Evolutionary conservation across 306 rosid genomes (phyloP), one percentile per base, ranked within the genome.

Genomic region (Pueraria montana): DNA sequence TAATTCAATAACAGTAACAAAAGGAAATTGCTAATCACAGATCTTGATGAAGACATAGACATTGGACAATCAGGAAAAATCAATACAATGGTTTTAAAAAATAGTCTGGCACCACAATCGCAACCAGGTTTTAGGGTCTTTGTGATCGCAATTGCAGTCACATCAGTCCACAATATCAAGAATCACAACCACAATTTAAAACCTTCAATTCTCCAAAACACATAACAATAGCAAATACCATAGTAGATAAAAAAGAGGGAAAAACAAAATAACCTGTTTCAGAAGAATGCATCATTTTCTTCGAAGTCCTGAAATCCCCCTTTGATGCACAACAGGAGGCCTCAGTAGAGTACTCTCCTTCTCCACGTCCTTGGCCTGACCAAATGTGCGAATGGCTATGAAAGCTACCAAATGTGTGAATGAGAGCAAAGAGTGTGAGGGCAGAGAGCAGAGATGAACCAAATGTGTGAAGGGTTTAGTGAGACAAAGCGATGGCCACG

Each of bases 291-390:
- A 88, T 68, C 23, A 82, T 81, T 82, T 88, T 91, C 87, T 84
- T 93, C 90, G 90, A 87, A 50, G 77, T 61, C 52, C 87, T 86
- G 7, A 73, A 62, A 34, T 96, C 96, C 8, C 90, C 97, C 69
- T 92, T 96, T n/a, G n/a, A 80, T 93, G 94, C 67, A 91, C 79
- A 68, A 85, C 89, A 68, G 89, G 71, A 69, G 96, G 91, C 67
- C 91, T 88, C 61, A 93, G 70, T 48, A 90, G 84, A 67, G 86
- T 84, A 80, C 96, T 91, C 88, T 94, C 98, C 90, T 92, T 91
- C 90, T 87, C 89, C 23, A 72, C 77, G 2, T 85, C 89, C n/a
- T n/a, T n/a, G n/a, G n/a, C n/a, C n/a, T n/a, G n/a, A n/a, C n/a
- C n/a, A n/a, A n/a, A n/a, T n/a, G n/a, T n/a, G n/a, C n/a, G n/a